phyloP scores from a whole-genome alignment of 1,139 yeast species.

The Saccharomyces hybrid region DNA sequence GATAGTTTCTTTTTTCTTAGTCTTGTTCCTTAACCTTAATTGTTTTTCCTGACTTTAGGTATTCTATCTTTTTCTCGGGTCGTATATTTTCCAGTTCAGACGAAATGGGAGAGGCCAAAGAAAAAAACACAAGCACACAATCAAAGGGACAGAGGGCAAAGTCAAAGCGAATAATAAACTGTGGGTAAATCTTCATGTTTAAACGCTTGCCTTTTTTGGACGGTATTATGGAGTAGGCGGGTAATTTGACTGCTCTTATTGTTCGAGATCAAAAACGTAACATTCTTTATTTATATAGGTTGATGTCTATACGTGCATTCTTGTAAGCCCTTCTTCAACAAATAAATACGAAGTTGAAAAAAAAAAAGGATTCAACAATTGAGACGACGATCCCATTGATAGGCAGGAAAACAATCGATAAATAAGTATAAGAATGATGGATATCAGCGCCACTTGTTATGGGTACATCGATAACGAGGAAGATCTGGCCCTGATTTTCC shows the following conservation, averaged over 20 bases:
- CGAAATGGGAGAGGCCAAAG: too few relatives aligned
- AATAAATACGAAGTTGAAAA: neutral
- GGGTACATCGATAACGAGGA: slow-evolving; percentile 78
- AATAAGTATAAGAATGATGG: slow-evolving; percentile 13
- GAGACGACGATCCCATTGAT: neutral
- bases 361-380: neutral
- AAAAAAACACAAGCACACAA: too few relatives aligned
- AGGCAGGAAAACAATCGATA: neutral
- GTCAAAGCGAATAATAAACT: too few relatives aligned
- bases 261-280: neutral
- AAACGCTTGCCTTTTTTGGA: neutral
- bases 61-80: too few relatives aligned
- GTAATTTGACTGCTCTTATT: neutral
- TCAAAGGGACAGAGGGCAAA: too few relatives aligned
- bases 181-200: neutral
- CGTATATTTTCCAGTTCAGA: too few relatives aligned
- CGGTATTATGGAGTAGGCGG: neutral
- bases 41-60: too few relatives aligned
- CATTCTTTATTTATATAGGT: neutral
- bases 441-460: slow-evolving; percentile 51
- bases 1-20: too few relatives aligned
- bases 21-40: too few relatives aligned
- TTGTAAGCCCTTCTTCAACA: neutral
- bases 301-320: neutral
- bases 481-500: slow-evolving; percentile 78